Evolutionary conservation across 2,329 filamentous ascomycete species (phyloP).

Genomic region (Septoria linicola): DNA sequence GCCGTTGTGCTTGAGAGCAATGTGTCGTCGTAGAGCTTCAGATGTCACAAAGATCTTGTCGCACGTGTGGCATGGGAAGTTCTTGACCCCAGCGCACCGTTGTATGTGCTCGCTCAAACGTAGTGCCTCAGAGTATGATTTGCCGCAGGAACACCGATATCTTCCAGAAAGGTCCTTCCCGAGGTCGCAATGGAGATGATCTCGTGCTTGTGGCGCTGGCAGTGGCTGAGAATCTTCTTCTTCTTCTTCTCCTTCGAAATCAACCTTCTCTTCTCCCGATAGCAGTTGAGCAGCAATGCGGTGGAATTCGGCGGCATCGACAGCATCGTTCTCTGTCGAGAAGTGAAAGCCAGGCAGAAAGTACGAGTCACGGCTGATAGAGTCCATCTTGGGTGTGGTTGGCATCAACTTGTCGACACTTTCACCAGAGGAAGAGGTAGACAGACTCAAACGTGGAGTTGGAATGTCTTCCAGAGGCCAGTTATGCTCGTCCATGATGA

Average conservation of each 20-base stretch:
- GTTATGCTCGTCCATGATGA: constrained; percentile 21
- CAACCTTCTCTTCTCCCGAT: constrained; percentile 20
- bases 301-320: constrained; percentile 27
- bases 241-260: constrained; percentile 14
- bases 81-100: constrained; percentile 22
- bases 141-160: constrained; percentile 27
- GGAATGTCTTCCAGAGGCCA: constrained; percentile 14
- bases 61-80: constrained; percentile 24
- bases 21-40: constrained; percentile 16
- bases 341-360: constrained; percentile 28
- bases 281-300: constrained; percentile 27
- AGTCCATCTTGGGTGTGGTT: constrained; percentile 8
- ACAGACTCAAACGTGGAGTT: constrained; percentile 17
- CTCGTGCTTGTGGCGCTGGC: constrained; percentile 3
- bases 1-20: constrained; percentile 20
- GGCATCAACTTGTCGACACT: constrained; percentile 15
- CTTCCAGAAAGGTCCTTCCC: constrained; percentile 22
- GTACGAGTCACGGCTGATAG: neutral
- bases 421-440: constrained; percentile 18
- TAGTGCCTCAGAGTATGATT: constrained; percentile 21
- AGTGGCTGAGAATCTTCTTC: constrained; percentile 1
- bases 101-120: constrained; percentile 21
- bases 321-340: constrained; percentile 24
- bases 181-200: constrained; percentile 25
- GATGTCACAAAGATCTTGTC: constrained; percentile 23